Evolutionary conservation across 1,284 basidiomycete species (phyloP), one percentile per base, ranked within the genome.

Genomic region (Ganoderma lucidum): DNA sequence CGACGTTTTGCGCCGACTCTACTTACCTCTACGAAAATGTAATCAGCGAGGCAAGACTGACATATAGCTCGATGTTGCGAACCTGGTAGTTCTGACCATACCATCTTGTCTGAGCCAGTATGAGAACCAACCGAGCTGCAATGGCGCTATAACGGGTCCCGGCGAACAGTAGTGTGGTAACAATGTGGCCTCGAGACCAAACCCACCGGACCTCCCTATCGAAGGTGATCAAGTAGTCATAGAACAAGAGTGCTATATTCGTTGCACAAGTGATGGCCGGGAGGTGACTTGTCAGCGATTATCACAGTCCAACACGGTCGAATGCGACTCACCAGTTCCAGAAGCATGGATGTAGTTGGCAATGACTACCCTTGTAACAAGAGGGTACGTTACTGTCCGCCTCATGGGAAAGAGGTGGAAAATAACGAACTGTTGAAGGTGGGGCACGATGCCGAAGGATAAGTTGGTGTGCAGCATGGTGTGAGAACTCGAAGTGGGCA

Each of bases 271-370:
- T n/a, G 9, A 8, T 12, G n/a, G 48, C 23, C n/a, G 17, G 6
- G 48, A 23, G 28, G 15, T 10, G 9, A 8, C 56, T n/a, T 39
- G 35, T 39, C 35, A 58, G 8, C 19, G 28, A 2, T 5, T 8
- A 35, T 8, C n/a, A n/a, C 6, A 39, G 8, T 58, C 10, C 56
- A 14, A 23, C 15, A 9, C 37, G n/a, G 9, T 17, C 14, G 1
- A 39, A 39, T 4, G 9, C n/a, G 42, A n/a, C 44, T 64, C 37
- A 68, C 70, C 53, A 53, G 70, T 70, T n/a, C 64, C 70, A 9
- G 66, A 65, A 28, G 45, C 58, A 51, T 70, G 70, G 41, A 67
- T 68, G 32, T 68, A 68, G 32, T 68, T 30, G 3, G 61, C 70
- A 19, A 70, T 64, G 15, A 66, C 17, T 10, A 28, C 64, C 59